These are phyloP conservation scores for Penicillium oxalicum DNA, from an alignment of 2,329 filamentous ascomycete genomes.

Conservation along the genomic window DNA sequence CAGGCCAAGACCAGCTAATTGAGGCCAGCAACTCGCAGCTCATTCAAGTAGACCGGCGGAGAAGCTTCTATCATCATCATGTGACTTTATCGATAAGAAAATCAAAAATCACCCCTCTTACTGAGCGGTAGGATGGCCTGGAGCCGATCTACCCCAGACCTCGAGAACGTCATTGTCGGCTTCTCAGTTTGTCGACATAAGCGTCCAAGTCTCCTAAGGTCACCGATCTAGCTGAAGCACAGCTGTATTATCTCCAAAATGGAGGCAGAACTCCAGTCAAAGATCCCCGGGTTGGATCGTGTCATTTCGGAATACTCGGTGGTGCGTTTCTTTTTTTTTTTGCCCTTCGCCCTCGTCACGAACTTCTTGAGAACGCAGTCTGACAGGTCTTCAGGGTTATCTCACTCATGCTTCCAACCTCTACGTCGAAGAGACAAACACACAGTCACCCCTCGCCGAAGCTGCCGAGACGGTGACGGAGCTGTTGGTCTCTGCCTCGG, in stretches of 20 bases:
- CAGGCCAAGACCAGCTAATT: too few relatives aligned
- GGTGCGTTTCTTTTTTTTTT: constrained; percentile 28
- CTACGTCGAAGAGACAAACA: constrained; percentile 65
- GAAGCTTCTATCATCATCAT: constrained; percentile 1
- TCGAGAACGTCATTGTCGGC: constrained; percentile 8
- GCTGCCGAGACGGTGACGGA: constrained; percentile 81
- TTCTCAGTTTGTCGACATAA: neutral
- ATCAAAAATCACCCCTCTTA: constrained; percentile 17
- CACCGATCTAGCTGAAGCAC: too few relatives aligned
- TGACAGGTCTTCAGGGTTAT: constrained; percentile 56
- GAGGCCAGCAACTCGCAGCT: too few relatives aligned
- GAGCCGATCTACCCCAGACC: constrained; percentile 13
- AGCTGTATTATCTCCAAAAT: constrained; percentile 42
- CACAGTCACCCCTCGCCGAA: constrained; percentile 71
- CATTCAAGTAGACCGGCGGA: too few relatives aligned
- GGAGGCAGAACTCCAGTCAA: constrained; percentile 80
- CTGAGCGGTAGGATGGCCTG: neutral
- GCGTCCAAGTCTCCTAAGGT: neutral
- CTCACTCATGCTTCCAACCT: constrained; percentile 85
- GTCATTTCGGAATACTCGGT: constrained; percentile 87
- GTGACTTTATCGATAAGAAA: constrained; percentile 24
- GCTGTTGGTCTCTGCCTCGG: constrained; percentile 87
- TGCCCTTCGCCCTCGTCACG: neutral
- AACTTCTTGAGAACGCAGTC: constrained; percentile 4
- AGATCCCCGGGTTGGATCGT: constrained; percentile 81